Evolutionary conservation across 257 asterid genomes (phyloP).

Genomic region (Rubia yunnanensis): DNA sequence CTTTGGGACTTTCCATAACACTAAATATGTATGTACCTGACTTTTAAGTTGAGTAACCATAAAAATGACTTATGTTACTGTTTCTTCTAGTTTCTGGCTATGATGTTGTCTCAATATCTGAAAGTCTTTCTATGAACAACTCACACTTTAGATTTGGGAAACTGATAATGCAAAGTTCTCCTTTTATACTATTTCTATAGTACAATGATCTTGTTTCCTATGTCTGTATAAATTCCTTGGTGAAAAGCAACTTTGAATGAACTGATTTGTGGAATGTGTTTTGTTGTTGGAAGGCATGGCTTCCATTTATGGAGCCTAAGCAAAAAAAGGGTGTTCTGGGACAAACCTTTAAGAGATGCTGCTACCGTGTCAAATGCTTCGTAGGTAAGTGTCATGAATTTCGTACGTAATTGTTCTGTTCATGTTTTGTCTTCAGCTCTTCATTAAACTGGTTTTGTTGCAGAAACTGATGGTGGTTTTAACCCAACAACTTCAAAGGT

Average conservation of each 20-base stretch:
- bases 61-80: not conserved
- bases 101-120: not conserved
- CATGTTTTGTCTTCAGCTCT: not conserved
- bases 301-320: conserved; percentile 76
- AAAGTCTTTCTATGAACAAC: not conserved
- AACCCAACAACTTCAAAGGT: conserved; percentile 75
- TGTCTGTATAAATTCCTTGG: not conserved
- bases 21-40: not conserved
- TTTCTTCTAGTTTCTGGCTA: not conserved
- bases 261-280: not conserved
- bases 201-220: not conserved
- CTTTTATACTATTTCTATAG: not conserved
- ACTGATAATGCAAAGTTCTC: not conserved
- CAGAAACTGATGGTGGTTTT: conserved; percentile 80
- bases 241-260: not conserved
- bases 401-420: not conserved
- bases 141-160: too few relatives aligned
- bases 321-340: conserved; percentile 34
- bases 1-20: not conserved
- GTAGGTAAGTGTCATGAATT: conserved; percentile 31
- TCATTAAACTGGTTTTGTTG: conserved; percentile 12
- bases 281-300: conserved; percentile 37
- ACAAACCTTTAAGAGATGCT: conserved; percentile 36
- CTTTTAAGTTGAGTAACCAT: not conserved
- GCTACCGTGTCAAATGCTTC: conserved; percentile 67